These are phyloP conservation scores for Boletus rubescentipes DNA, from an alignment of 768 basidiomycete species.

Conservation along the genomic window DNA sequence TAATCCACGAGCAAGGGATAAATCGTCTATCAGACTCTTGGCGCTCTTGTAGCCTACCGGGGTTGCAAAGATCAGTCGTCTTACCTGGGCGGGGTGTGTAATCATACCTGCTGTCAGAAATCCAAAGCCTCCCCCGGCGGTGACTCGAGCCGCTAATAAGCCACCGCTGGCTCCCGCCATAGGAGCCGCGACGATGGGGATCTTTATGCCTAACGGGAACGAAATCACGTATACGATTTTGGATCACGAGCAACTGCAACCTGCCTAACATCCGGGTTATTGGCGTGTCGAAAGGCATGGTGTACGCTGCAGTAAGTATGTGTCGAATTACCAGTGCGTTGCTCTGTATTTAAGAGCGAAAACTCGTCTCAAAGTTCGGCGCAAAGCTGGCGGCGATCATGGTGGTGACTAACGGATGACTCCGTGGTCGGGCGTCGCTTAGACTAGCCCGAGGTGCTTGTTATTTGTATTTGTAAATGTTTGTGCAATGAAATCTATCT, in stretches of 20 bases:
- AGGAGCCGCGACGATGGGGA: slow-evolving; percentile 62
- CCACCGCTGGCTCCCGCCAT: slow-evolving; percentile 76
- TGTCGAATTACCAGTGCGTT: not conserved
- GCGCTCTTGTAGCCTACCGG: slow-evolving; percentile 46
- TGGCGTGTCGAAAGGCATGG: slow-evolving; percentile 33
- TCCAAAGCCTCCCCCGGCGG: slow-evolving; percentile 71
- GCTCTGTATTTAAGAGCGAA: not conserved
- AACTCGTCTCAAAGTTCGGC: not conserved
- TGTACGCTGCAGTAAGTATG: not conserved
- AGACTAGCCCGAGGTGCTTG: not conserved
- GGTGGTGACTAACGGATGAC: not conserved
- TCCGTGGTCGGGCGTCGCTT: not conserved
- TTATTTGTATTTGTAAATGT: slow-evolving; percentile 33
- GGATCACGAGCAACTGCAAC: slow-evolving; percentile 12
- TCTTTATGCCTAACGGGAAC: slow-evolving; percentile 44
- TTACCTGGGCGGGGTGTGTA: not conserved
- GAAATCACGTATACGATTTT: not conserved
- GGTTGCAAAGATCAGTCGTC: slow-evolving; percentile 5
- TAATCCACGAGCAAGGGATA: slow-evolving; percentile 49
- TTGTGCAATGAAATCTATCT: slow-evolving; percentile 24
- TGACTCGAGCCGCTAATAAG: slow-evolving; percentile 56
- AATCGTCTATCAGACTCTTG: slow-evolving; percentile 47
- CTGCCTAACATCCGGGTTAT: slow-evolving; percentile 54
- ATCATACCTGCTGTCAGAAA: slow-evolving; percentile 63
- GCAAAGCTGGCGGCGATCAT: too few relatives aligned